These are phyloP conservation scores for Phytophthora colocasiae DNA, from an alignment of 352 stramenopile species.

Conservation along the genomic window DNA sequence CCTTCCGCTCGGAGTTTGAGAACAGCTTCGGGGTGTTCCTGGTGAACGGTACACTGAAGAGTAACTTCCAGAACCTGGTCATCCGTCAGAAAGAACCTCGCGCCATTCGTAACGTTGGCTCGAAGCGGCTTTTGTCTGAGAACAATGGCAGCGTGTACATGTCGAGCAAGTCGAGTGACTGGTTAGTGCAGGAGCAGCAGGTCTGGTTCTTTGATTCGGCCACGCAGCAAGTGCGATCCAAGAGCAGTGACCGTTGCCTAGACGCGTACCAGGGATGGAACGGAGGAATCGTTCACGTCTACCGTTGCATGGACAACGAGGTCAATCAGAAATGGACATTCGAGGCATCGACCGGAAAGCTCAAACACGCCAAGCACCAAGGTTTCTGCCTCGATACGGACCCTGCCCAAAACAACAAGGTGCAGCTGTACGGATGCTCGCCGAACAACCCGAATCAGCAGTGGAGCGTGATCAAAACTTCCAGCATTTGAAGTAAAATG, in stretches of 20 bases:
- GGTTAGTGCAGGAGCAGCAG: slow-evolving; percentile 61
- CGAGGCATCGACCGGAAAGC: slow-evolving; percentile 50
- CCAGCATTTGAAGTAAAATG: background rate
- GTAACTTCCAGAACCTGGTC: slow-evolving; percentile 57
- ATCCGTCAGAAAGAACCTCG: slow-evolving; percentile 39
- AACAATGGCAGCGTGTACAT: slow-evolving; percentile 48
- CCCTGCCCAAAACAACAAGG: slow-evolving; percentile 52
- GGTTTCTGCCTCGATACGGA: slow-evolving; percentile 70
- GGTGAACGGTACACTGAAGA: slow-evolving; percentile 60
- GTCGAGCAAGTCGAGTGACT: slow-evolving; percentile 47
- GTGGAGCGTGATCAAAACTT: slow-evolving; percentile 38
- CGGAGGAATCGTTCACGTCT: slow-evolving; percentile 63
- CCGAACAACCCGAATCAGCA: slow-evolving; percentile 64
- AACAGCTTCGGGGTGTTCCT: slow-evolving; percentile 72
- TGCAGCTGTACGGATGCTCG: slow-evolving; percentile 69
- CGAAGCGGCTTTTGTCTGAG: slow-evolving; percentile 45
- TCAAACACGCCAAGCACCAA: slow-evolving; percentile 52
- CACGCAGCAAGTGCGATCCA: slow-evolving; percentile 65
- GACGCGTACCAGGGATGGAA: slow-evolving; percentile 62
- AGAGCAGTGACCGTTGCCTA: slow-evolving; percentile 72
- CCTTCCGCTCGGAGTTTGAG: slow-evolving; percentile 61
- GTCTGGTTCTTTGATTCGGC: slow-evolving; percentile 69
- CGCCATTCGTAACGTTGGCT: slow-evolving; percentile 42
- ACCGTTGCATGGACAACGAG: slow-evolving; percentile 57
- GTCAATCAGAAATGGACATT: slow-evolving; percentile 75